Evolutionary conservation across 2,329 filamentous ascomycete genomes (phyloP).

Genomic region (Coniochaeta sp.): DNA sequence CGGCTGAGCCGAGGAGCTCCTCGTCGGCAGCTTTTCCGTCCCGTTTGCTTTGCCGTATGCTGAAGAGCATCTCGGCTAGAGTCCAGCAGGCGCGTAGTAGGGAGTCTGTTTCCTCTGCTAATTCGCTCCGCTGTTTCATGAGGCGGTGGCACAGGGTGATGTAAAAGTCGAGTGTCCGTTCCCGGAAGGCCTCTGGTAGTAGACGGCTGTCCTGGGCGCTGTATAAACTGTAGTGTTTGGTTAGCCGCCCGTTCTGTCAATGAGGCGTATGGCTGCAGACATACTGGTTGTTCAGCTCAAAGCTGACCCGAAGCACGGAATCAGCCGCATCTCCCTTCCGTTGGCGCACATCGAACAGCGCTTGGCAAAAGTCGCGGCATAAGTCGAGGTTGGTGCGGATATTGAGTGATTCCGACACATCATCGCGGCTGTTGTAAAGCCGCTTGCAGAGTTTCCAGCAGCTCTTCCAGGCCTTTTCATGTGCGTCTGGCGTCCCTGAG

Average conservation of each 20-base stretch:
- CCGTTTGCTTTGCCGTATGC: constrained; percentile 71
- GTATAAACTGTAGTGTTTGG: constrained; percentile 52
- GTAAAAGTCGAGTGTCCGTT: constrained; percentile 89
- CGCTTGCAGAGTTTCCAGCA: constrained; percentile 92
- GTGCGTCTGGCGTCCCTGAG: constrained; percentile 65
- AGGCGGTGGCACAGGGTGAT: constrained; percentile 86
- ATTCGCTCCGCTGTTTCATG: constrained; percentile 85
- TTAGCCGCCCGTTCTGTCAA: constrained; percentile 16
- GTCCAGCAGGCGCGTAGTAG: constrained; percentile 83
- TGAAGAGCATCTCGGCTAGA: constrained; percentile 88
- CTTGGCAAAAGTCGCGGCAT: constrained; percentile 87
- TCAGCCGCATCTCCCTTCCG: constrained; percentile 74
- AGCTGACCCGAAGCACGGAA: constrained; percentile 84
- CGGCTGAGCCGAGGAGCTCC: constrained; percentile 77
- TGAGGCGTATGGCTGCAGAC: constrained; percentile 15
- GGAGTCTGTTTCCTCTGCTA: constrained; percentile 76
- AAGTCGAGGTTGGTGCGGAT: constrained; percentile 74
- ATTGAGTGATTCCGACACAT: constrained; percentile 58
- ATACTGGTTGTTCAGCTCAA: constrained; percentile 88
- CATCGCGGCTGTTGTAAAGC: constrained; percentile 74
- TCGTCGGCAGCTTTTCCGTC: constrained; percentile 70
- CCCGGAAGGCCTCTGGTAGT: constrained; percentile 78
- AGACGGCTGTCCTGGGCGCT: constrained; percentile 77
- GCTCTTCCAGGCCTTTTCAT: constrained; percentile 86
- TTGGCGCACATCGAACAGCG: constrained; percentile 78